These are phyloP conservation scores for Fusarium sarcochroum DNA, from an alignment of 2,329 filamentous ascomycete species.

Conservation along the genomic window DNA sequence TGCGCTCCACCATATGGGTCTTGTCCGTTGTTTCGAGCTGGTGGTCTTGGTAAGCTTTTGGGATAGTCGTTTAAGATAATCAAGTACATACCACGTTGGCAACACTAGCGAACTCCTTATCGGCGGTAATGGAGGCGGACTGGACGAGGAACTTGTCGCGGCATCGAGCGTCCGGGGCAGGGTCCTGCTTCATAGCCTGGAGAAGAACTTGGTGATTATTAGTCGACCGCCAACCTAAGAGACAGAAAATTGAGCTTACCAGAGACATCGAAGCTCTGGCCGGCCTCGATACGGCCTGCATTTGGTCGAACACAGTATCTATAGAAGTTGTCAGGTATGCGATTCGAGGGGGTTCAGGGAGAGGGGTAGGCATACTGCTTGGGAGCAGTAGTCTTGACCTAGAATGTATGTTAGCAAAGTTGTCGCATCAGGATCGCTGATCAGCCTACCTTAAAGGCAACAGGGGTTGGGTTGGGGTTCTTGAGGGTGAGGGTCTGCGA, in stretches of 20 bases:
- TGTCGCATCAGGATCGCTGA: conserved; percentile 1
- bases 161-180: conserved; percentile 87
- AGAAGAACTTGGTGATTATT: conserved; percentile 77
- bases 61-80: background rate
- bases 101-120: conserved; percentile 87
- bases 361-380: conserved; percentile 80
- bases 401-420: conserved; percentile 35
- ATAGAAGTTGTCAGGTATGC: conserved; percentile 40
- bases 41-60: conserved; percentile 15
- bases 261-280: conserved; percentile 90
- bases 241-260: conserved; percentile 67
- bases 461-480: conserved; percentile 73
- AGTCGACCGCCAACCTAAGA: conserved; percentile 13
- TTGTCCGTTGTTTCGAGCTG: conserved; percentile 88
- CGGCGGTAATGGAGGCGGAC: conserved; percentile 84
- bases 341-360: conserved; percentile 13
- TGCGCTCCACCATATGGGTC: conserved; percentile 86
- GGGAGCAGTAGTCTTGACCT: conserved; percentile 99
- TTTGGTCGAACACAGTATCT: conserved; percentile 99
- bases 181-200: conserved; percentile 98
- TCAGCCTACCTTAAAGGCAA: conserved; percentile 77
- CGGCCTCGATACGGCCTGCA: conserved; percentile 93
- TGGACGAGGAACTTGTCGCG: conserved; percentile 98
- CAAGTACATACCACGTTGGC: conserved; percentile 78
- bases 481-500: conserved; percentile 74